Evolutionary conservation across 1,139 yeast species (phyloP).

Genomic region (Candida albicans): DNA sequence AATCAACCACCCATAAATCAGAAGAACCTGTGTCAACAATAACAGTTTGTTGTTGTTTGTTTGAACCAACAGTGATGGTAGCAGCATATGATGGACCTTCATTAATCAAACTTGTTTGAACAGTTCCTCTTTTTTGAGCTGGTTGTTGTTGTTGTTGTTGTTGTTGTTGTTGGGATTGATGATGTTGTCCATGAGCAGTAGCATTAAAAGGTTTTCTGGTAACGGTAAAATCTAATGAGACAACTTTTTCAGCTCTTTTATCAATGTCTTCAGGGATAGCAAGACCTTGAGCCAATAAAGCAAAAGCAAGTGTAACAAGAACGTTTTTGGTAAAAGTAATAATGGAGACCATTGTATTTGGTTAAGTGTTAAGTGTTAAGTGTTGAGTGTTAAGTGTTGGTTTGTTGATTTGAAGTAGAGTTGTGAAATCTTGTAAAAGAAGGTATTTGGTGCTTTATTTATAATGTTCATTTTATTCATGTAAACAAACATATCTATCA

Average conservation of each 20-base stretch:
- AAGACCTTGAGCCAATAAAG: slow-evolving; percentile 13
- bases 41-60: slow-evolving; percentile 15
- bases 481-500: too few relatives aligned
- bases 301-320: slow-evolving; percentile 10
- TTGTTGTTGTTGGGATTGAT: background rate
- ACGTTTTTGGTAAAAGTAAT: slow-evolving; percentile 14
- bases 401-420: too few relatives aligned
- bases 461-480: too few relatives aligned
- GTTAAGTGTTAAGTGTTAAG: too few relatives aligned
- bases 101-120: slow-evolving; percentile 7
- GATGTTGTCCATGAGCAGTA: slow-evolving; percentile 44
- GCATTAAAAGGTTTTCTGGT: slow-evolving; percentile 7
- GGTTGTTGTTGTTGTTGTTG: too few relatives aligned
- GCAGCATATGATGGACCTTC: slow-evolving; percentile 11
- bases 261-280: slow-evolving; percentile 9
- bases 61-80: slow-evolving; percentile 13
- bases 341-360: slow-evolving; percentile 12
- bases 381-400: too few relatives aligned
- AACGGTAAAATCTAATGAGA: slow-evolving; percentile 7
- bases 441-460: too few relatives aligned
- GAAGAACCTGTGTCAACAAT: slow-evolving; percentile 30
- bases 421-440: too few relatives aligned
- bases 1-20: slow-evolving; percentile 33
- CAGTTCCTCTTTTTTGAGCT: background rate
- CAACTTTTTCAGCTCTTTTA: slow-evolving; percentile 6